These are phyloP conservation scores for Suillus bovinus DNA, from an alignment of 768 basidiomycete species.

Conservation along the genomic window DNA sequence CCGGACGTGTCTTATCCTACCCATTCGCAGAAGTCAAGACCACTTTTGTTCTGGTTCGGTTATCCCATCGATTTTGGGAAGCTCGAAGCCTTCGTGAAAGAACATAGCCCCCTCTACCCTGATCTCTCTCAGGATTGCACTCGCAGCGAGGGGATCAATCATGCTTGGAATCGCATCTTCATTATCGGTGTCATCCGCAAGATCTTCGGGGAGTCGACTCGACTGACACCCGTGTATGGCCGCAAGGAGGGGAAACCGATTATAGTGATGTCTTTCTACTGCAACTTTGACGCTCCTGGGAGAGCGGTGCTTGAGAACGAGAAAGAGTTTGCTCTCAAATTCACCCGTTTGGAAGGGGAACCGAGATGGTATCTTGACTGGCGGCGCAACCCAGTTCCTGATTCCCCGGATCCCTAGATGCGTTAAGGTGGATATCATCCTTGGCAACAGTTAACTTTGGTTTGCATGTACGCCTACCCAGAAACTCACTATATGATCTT, in stretches of 20 bases:
- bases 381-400: neutral
- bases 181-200: conserved; percentile 1
- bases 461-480: neutral
- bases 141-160: neutral
- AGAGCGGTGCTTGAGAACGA: neutral
- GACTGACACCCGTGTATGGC: neutral
- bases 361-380: neutral
- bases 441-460: neutral
- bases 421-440: neutral
- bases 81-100: neutral
- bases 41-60: neutral
- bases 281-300: neutral
- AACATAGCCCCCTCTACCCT: neutral
- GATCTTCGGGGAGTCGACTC: conserved; percentile 3
- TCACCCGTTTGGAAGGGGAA: neutral
- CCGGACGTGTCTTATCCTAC: neutral
- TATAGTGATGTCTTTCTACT: conserved; percentile 1
- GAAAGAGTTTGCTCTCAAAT: neutral
- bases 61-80: neutral
- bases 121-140: neutral
- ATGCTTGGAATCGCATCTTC: neutral
- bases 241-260: neutral
- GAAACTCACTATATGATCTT: neutral
- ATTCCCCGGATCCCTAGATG: neutral
- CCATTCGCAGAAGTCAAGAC: neutral